Evolutionary conservation across 2,329 filamentous ascomycete genomes (phyloP).

Genomic region (Aurifilum marmelostoma): DNA sequence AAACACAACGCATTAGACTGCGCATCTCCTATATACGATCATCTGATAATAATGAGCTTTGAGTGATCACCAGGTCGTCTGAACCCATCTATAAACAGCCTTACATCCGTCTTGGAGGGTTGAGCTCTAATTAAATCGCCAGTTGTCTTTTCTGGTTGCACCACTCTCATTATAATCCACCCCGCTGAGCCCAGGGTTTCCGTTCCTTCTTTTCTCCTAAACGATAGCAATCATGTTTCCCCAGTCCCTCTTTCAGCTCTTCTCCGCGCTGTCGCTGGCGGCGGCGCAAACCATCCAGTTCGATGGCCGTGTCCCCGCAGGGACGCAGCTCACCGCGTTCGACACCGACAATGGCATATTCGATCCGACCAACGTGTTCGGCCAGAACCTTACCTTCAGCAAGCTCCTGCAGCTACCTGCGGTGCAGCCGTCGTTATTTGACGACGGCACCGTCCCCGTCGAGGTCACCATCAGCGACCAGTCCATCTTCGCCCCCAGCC

Average conservation of each 20-base stretch:
- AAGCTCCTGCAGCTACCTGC: constrained; percentile 53
- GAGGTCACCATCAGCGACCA: constrained; percentile 60
- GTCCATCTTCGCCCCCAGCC: constrained; percentile 60
- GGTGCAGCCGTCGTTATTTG: constrained; percentile 48
- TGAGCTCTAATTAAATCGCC: constrained; percentile 1
- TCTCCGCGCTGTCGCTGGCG: constrained; percentile 24
- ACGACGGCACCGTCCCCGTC: constrained; percentile 48
- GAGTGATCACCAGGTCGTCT: no score
- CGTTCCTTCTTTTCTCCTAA: constrained; percentile 18
- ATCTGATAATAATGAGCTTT: neutral
- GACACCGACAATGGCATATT: constrained; percentile 48
- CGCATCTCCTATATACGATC: neutral
- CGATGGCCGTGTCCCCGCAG: constrained; percentile 49
- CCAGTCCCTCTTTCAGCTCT: constrained; percentile 17
- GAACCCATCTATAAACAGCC: constrained; percentile 19
- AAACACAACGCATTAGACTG: constrained; percentile 18
- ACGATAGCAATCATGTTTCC: constrained; percentile 17
- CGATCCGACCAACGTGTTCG: constrained; percentile 56
- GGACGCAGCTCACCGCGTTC: constrained; percentile 44
- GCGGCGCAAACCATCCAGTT: constrained; percentile 41
- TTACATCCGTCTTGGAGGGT: neutral
- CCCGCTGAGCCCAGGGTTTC: constrained; percentile 18
- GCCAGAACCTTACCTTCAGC: constrained; percentile 55
- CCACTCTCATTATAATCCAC: constrained; percentile 7
- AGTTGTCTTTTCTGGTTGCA: constrained; percentile 1